Base-by-base conservation (phyloP, 1,139 yeast genomes). In the Suhomyces yuchorum region DNA sequence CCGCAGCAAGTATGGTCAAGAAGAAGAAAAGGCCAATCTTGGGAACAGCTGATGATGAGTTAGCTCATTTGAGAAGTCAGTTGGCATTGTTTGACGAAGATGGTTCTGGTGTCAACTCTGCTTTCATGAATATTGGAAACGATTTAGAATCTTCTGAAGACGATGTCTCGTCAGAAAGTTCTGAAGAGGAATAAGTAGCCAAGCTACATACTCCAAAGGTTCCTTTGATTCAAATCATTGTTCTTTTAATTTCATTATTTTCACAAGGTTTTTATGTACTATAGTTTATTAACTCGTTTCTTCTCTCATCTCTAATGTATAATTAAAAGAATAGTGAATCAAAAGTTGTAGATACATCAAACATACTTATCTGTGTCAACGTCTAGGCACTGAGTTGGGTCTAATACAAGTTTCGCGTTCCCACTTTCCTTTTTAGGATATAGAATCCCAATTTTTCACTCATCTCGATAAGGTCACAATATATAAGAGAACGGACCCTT, bases 11-110 rank as follows among this genome's bases (percentile, higher is more conserved):
- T 47, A 62, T 65, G 42, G 52, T 54, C 32, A 62, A 62, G 49
- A 77, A 75, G 63, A 81, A 80, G 67, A 81, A 79, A 65, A 73
- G 73, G 57, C 76, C 75, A 60, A 76, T 80, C 44, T 67, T 81
- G 59, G 76, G 82, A 50, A 87, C 85, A 60, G 88, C 84, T 61
- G 77, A 81, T 40, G 86, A 87, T 58, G 90, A 90, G 50, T 85
- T 92, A 62, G 96, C 88, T 62, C 86, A 85, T 62, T 81, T 92
- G 66, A 87, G 87, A 68, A 84, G 84, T 65, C 92, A 89, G 69
- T 75, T 92, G 56, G 89, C 88, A 50, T 83, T 88, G 59, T 84
- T 91, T 63, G 81, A 78, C 46, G 74, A 67, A 33, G 68, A 66
- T 36, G 56, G 59, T 42, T 50, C 54, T 15, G 48, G 56, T 40